phyloP scores from a whole-genome alignment of 1,139 yeast species.

The Candida sanyaensis region DNA sequence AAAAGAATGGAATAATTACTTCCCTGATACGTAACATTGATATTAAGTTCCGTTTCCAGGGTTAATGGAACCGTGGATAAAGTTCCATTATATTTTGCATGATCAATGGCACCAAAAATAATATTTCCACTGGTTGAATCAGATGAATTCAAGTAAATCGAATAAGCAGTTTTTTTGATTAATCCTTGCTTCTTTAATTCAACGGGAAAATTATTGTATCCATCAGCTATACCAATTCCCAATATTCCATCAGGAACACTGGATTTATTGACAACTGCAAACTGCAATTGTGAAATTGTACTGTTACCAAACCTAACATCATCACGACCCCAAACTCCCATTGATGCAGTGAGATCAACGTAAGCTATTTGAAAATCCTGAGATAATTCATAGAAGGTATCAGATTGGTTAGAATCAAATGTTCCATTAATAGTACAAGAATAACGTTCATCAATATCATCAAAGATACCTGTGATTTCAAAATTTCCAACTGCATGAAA shows the following conservation, averaged over 20 bases:
- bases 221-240: constrained; percentile 20
- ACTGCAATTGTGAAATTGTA: constrained; percentile 14
- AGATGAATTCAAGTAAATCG: constrained; percentile 29
- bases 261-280: constrained; percentile 19
- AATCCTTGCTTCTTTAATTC: constrained; percentile 41
- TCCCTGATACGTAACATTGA: constrained; percentile 3
- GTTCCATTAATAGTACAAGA: constrained; percentile 9
- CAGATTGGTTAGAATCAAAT: constrained; percentile 6
- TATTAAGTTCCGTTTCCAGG: background rate
- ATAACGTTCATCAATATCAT: background rate
- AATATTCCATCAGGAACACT: constrained; percentile 18
- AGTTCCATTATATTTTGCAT: constrained; percentile 26
- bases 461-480: too few relatives aligned
- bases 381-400: constrained; percentile 9
- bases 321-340: constrained; percentile 60
- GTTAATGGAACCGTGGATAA: constrained; percentile 31
- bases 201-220: constrained; percentile 34
- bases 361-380: constrained; percentile 11
- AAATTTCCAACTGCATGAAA: too few relatives aligned
- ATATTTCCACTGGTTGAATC: constrained; percentile 25
- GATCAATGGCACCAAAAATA: constrained; percentile 33
- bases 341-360: constrained; percentile 27
- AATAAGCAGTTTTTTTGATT: constrained; percentile 43
- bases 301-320: constrained; percentile 15
- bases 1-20: constrained; percentile 21